phyloP scores from a whole-genome alignment of 1,284 basidiomycete genomes.

The Cystobasidium slooffiae region DNA sequence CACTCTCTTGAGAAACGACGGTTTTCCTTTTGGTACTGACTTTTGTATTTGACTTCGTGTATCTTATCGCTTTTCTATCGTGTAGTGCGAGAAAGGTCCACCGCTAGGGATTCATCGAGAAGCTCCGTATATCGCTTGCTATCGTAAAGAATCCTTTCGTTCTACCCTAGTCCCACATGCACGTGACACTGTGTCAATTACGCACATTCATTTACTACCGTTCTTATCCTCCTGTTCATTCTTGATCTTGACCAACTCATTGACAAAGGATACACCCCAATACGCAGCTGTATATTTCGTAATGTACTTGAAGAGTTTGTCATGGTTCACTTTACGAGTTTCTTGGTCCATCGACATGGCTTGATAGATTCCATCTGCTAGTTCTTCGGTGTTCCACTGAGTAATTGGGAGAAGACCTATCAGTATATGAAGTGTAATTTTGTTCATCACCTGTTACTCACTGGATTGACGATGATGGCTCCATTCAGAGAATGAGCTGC shows the following conservation, averaged over 20 bases:
- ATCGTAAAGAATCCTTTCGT: no score
- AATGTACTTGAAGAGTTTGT: slow-evolving; percentile 93
- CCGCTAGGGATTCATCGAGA: no score
- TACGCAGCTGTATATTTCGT: slow-evolving; percentile 73
- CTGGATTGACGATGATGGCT: slow-evolving; percentile 94
- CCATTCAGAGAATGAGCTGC: slow-evolving; percentile 95
- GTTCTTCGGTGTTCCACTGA: slow-evolving; percentile 69
- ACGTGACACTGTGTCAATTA: no score
- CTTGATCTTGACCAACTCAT: slow-evolving; percentile 66
- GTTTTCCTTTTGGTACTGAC: no score
- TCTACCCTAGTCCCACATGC: no score
- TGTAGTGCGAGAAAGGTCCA: no score
- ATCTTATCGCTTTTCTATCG: no score
- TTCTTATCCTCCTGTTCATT: slow-evolving; percentile 32
- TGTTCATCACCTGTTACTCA: slow-evolving; percentile 47
- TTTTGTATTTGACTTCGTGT: no score
- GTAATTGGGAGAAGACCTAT: background rate
- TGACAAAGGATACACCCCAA: slow-evolving; percentile 78
- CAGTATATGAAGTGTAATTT: background rate
- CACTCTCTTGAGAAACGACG: no score
- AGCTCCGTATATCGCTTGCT: no score
- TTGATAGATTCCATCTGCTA: slow-evolving; percentile 92
- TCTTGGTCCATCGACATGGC: slow-evolving; percentile 86
- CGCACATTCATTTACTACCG: no score
- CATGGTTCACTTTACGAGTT: slow-evolving; percentile 83